A percentile compares a stretch with the other conserved stretches of the same genome.
phyloP scores from a whole-genome alignment of 495 filamentous ascomycete species.

The Penicillium robsamsonii region DNA sequence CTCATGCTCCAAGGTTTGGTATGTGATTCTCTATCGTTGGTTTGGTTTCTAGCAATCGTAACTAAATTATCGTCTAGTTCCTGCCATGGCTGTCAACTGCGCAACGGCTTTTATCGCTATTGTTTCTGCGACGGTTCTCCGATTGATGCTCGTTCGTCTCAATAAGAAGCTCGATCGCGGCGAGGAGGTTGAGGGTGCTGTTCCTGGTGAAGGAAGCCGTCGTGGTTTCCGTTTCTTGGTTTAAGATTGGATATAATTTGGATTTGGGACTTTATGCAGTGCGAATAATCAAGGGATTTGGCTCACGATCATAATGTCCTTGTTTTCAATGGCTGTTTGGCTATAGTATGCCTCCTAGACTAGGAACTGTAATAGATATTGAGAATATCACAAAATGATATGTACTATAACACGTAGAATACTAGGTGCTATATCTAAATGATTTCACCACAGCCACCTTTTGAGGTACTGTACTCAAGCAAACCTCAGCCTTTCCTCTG shows the following conservation, averaged over 20 bases:
- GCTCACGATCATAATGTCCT: not conserved
- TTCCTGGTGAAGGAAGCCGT: conserved; percentile 53
- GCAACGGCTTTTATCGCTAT: conserved; percentile 66
- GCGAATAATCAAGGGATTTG: no score
- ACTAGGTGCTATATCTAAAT: not conserved
- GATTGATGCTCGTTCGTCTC: conserved; percentile 62
- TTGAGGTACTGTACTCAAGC: conserved; percentile 15
- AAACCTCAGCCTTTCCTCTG: conserved; percentile 31
- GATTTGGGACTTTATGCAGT: no score
- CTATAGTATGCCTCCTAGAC: not conserved
- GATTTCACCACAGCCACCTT: not conserved
- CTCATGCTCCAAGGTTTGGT: conserved; percentile 40
- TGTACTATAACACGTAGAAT: no score
- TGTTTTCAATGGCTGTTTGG: not conserved
- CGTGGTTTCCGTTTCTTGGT: conserved; percentile 63
- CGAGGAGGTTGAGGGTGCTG: conserved; percentile 38
- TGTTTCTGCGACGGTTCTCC: conserved; percentile 58
- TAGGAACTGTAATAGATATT: not conserved
- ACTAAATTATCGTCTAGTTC: conserved; percentile 31
- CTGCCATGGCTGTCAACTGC: conserved; percentile 76
- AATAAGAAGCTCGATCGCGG: conserved; percentile 70
- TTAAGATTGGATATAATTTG: conserved; percentile 8
- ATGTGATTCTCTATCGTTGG: conserved; percentile 14
- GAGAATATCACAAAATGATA: no score
- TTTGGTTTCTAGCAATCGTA: not conserved